Evolutionary conservation across 106 monocot genomes (phyloP), one percentile per base, ranked within the genome.

Genomic region (Ottelia alismoides): DNA sequence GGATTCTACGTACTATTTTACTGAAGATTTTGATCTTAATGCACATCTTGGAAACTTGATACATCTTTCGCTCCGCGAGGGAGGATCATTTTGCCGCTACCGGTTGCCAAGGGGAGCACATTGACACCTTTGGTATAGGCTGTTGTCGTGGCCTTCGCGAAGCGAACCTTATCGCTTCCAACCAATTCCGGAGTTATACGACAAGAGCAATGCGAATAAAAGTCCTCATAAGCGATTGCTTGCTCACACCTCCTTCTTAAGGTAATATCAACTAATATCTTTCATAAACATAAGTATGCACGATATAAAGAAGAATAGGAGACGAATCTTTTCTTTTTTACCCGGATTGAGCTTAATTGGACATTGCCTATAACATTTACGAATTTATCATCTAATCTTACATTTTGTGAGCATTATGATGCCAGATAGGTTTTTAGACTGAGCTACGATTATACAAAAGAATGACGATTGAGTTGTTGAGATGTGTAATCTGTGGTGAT

Each of bases 351-450:
- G 20, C 2, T 7, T 7, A 7, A 16, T 43, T 43, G 6, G 6
- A 16, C 16, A 7, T 43, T 16, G 16, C 16, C 40, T 43, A 43
- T 43, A 7, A 43, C 10, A 43, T 43, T 43, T 7, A 43, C 40
- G 6, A 43, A 6, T 43, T 43, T 7, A 6, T 7, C 16, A 43
- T 43, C 16, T 43, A 43, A 43, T 43, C 3, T 49, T 20, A 11
- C n/a, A 1, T 49, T 29, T 2, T 47, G 6, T n/a, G 5, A 17
- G 16, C 43, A 10, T 49, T 31, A 49, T 56, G 31, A 67, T 72
- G 52, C 65, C 83, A 0, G 79, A 90, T 68, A 91, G 74, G 60
- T 16, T 6, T 43, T 82, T 84, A 6, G 92, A 80, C 11, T 64
- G 76, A 11, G 43, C 77, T 30, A 73, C 77, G 43, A 28, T 65